Percentiles rank a stretch among this genome's conserved stretches.
Conservation (phyloP, 495 filamentous ascomycete genomes). For the Geoglossum glabrum region DNA sequence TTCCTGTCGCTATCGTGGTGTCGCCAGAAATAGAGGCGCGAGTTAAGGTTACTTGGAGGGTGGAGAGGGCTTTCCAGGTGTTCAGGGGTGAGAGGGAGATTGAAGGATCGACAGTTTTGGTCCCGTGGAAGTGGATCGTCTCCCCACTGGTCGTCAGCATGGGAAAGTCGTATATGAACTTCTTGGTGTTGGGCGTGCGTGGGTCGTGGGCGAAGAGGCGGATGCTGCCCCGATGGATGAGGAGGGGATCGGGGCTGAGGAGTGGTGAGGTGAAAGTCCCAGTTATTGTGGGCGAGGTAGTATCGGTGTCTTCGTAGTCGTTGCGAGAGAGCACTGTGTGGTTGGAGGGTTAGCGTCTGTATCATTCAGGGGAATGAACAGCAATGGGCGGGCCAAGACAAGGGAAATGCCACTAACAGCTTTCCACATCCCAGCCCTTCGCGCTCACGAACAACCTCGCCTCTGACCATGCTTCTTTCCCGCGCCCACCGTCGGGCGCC, state of each 20-base stretch:
- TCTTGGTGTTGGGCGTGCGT: conserved; percentile 32
- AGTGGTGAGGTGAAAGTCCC: conserved; percentile 42
- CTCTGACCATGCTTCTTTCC: conserved; percentile 1
- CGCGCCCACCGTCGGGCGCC: conserved; percentile 30
- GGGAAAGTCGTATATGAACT: conserved; percentile 40
- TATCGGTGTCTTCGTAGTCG: conserved; percentile 18
- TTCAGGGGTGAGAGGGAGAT: conserved; percentile 30
- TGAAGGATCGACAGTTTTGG: conserved; percentile 39
- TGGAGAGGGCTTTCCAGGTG: conserved; percentile 43
- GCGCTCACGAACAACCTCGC: conserved; percentile 42
- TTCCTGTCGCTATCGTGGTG: conserved; percentile 8
- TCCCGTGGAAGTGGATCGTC: conserved; percentile 35
- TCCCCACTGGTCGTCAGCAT: conserved; percentile 31
- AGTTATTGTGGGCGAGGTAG: conserved; percentile 27
- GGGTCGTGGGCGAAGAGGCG: conserved; percentile 35
- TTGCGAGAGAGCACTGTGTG: conserved; percentile 18
- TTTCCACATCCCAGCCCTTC: conserved; percentile 28
- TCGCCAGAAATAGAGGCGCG: background rate
- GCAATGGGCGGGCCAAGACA: background rate
- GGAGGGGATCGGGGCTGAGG: conserved; percentile 35
- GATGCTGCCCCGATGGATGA: conserved; percentile 36
- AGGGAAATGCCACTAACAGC: conserved; percentile 6
- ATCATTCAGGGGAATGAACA: background rate
- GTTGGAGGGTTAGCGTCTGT: background rate
- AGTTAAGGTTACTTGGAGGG: conserved; percentile 34